Percentiles rank a stretch among this genome's conserved stretches.
Conservation (phyloP, 106 monocot genomes). For the Dendrobium nobile region DNA sequence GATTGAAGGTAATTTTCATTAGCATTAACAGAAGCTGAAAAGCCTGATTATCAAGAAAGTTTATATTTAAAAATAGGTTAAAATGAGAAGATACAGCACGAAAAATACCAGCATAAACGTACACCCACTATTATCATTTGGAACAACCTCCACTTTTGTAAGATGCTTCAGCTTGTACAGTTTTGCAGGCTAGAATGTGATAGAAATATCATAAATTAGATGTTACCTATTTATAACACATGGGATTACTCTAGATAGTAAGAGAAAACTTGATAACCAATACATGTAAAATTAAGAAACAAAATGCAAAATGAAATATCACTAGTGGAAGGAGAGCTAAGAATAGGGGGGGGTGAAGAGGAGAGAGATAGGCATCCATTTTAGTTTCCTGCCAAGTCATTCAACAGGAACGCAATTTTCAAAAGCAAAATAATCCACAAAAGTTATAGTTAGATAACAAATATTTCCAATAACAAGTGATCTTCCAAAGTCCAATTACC, state of each 20-base stretch:
- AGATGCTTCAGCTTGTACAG: slow-evolving; percentile 98
- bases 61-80: neutral
- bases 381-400: slow-evolving; percentile 1
- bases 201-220: slow-evolving; percentile 9
- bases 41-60: neutral
- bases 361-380: neutral
- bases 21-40: neutral
- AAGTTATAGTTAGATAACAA: neutral
- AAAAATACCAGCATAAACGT: slow-evolving; percentile 88
- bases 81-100: neutral
- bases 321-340: neutral
- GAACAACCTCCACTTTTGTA: slow-evolving; percentile 82
- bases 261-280: neutral
- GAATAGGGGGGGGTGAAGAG: neutral
- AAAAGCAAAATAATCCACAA: neutral
- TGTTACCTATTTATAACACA: neutral
- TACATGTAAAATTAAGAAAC: neutral
- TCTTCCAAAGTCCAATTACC: neutral
- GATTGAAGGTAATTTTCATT: neutral
- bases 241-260: neutral
- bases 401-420: neutral
- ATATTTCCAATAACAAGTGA: neutral
- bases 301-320: neutral
- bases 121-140: slow-evolving; percentile 92
- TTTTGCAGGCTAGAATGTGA: slow-evolving; percentile 70